Evolutionary conservation across 306 rosid genomes (phyloP), one percentile per base, ranked within the genome.

Genomic region (Canavalia gladiata): DNA sequence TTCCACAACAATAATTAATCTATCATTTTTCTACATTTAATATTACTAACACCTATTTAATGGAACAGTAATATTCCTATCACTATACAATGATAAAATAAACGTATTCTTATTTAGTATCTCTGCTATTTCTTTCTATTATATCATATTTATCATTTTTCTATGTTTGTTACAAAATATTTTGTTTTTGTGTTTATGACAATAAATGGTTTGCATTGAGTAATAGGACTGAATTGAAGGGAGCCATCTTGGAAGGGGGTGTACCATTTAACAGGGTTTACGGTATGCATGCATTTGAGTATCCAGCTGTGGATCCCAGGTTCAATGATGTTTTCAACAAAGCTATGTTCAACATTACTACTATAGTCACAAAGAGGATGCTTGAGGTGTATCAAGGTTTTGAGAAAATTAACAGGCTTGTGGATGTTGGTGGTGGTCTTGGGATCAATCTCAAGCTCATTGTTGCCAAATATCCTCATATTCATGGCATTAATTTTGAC

Each of bases 381-480:
- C 88, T 92, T 4, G 54, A 87, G 12, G 9, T 54, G 5, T 90
- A 87, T 82, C 18, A 85, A 18, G 93, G 92, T 4, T 84, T 92
- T 76, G 78, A 75, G 25, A 11, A 78, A 18, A 46, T 89, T 5
- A 65, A 79, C 5, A 85, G 31, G 55, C 30, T 90, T 0, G 92
- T 90, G 8, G 94, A 92, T 81, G 91, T 91, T 79, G 94, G 94
- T 13, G 94, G 92, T 74, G 88, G 92, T 11, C 56, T 88, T 9
- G 97, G 94, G 7, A 78, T 74, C 7, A 84, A 87, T 12, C 90
- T 92, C 39, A 76, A 65, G 0, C n/a, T 85, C 6, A 85, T 90
- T 74, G 86, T 85, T 29, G 85, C 95, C 10, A 87, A 76, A 72
- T 87, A 89, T 77, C 89, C 87, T 13, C 75, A 84, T 35, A 18